A percentile compares a stretch with the other conserved stretches of the same genome.
These are phyloP conservation scores for Desmodesmus armatus DNA, from an alignment of 139 green algal genomes.

Conservation along the genomic window DNA sequence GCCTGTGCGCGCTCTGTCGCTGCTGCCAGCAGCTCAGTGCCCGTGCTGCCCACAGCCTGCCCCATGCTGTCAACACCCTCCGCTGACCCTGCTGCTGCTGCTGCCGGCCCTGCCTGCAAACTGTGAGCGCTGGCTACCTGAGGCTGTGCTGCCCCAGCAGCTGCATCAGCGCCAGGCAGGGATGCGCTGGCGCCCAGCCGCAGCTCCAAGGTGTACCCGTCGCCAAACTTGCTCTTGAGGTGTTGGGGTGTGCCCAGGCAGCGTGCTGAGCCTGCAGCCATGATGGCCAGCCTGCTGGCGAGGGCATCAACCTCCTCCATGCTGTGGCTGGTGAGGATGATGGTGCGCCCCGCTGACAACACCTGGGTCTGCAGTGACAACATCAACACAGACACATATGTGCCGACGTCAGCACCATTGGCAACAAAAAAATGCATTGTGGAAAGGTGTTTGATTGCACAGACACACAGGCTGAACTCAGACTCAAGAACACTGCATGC, in stretches of 20 bases:
- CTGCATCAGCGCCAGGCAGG: background rate
- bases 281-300: slow-evolving; percentile 88
- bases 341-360: slow-evolving; percentile 45
- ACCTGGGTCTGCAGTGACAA: slow-evolving; percentile 6
- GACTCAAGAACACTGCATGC: too few relatives aligned
- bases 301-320: slow-evolving; percentile 98
- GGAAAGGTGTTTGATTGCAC: background rate
- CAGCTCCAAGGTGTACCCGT: slow-evolving; percentile 67
- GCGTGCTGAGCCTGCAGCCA: slow-evolving; percentile 75
- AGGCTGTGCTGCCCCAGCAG: background rate
- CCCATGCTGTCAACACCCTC: background rate
- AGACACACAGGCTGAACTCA: too few relatives aligned
- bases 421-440: background rate
- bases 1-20: slow-evolving; percentile 47
- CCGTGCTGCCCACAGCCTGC: background rate
- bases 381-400: background rate
- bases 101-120: background rate
- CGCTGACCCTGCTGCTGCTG: background rate
- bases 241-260: slow-evolving; percentile 89
- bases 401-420: background rate
- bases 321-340: slow-evolving; percentile 86
- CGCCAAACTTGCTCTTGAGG: slow-evolving; percentile 88
- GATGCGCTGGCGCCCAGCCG: slow-evolving; percentile 12
- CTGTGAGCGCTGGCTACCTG: background rate
- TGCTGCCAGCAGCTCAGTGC: background rate